Evolutionary conservation across 2,329 filamentous ascomycete species (phyloP).

Genomic region (Neobulgaria alba): DNA sequence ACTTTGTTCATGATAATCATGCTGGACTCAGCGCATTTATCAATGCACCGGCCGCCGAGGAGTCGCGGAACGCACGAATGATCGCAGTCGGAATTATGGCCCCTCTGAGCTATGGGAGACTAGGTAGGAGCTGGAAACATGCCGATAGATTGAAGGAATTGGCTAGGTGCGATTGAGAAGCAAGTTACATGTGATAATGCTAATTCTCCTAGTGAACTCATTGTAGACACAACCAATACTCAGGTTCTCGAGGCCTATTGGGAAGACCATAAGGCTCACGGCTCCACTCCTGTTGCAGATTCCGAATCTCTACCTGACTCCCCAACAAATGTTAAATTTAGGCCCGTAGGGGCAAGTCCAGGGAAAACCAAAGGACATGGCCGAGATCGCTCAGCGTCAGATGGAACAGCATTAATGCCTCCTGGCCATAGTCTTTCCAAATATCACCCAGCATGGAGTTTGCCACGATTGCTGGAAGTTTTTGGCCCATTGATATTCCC

Average conservation of each 20-base stretch:
- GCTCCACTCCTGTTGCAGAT: slow-evolving; percentile 11
- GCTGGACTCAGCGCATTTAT: slow-evolving; percentile 89
- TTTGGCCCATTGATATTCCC: slow-evolving; percentile 92
- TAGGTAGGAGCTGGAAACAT: slow-evolving; percentile 86
- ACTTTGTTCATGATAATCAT: slow-evolving; percentile 80
- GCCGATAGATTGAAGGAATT: slow-evolving; percentile 67
- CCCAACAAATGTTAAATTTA: slow-evolving; percentile 37
- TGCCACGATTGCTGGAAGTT: slow-evolving; percentile 66
- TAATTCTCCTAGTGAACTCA: slow-evolving; percentile 42
- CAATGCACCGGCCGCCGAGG: slow-evolving; percentile 70
- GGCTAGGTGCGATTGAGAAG: slow-evolving; percentile 47
- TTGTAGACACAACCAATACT: slow-evolving; percentile 54
- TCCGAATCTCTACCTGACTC: slow-evolving; percentile 26
- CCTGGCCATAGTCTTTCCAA: slow-evolving; percentile 60
- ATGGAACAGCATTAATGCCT: slow-evolving; percentile 49
- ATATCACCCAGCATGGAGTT: slow-evolving; percentile 79
- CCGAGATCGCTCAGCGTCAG: slow-evolving; percentile 52
- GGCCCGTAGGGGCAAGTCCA: slow-evolving; percentile 27
- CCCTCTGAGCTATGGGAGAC: slow-evolving; percentile 71
- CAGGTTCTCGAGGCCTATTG: slow-evolving; percentile 71
- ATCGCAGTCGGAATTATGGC: slow-evolving; percentile 86
- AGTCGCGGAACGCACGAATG: slow-evolving; percentile 81
- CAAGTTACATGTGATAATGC: not conserved
- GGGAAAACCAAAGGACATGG: slow-evolving; percentile 35
- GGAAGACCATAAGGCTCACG: slow-evolving; percentile 46